A percentile compares a stretch with the other conserved stretches of the same genome.
Conservation (phyloP, 768 basidiomycete genomes). For the Coprinopsis marcescibilis region DNA sequence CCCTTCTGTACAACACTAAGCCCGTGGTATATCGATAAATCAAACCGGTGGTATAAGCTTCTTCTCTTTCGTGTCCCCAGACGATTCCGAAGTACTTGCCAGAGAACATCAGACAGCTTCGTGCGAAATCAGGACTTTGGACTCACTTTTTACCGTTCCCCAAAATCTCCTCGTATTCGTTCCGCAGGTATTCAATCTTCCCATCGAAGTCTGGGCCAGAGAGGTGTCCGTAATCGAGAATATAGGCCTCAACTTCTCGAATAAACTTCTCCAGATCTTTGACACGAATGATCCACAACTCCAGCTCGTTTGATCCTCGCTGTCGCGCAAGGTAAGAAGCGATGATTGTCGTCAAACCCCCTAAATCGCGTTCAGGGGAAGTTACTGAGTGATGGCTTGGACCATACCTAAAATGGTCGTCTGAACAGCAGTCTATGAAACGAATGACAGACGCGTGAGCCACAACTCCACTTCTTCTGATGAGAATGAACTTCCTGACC, state of each 20-base stretch:
- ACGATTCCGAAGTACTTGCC: too few species aligned
- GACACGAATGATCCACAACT: slow-evolving; percentile 47
- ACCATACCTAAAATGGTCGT: slow-evolving; percentile 34
- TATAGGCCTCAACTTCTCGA: slow-evolving; percentile 53
- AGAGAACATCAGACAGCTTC: too few species aligned
- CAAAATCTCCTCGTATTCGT: slow-evolving; percentile 24
- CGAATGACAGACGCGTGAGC: neutral
- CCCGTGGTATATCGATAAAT: too few species aligned
- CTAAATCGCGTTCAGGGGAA: slow-evolving; percentile 16
- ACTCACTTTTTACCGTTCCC: slow-evolving; percentile 20
- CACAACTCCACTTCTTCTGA: neutral
- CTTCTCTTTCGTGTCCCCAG: neutral
- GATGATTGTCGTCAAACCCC: slow-evolving; percentile 61
- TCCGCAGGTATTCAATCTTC: slow-evolving; percentile 19
- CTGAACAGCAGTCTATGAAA: slow-evolving; percentile 27
- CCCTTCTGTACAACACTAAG: too few species aligned
- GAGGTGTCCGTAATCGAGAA: slow-evolving; percentile 49
- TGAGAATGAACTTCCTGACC: slow-evolving; percentile 22
- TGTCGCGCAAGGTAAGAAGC: slow-evolving; percentile 69
- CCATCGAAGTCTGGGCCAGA: slow-evolving; percentile 29
- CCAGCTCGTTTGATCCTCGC: slow-evolving; percentile 67
- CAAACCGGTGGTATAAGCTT: too few species aligned
- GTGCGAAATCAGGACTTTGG: neutral
- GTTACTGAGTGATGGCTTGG: neutral
- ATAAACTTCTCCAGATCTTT: slow-evolving; percentile 65